Evolutionary conservation across 768 basidiomycete species (phyloP).

Genomic region (Panellus pusillus): DNA sequence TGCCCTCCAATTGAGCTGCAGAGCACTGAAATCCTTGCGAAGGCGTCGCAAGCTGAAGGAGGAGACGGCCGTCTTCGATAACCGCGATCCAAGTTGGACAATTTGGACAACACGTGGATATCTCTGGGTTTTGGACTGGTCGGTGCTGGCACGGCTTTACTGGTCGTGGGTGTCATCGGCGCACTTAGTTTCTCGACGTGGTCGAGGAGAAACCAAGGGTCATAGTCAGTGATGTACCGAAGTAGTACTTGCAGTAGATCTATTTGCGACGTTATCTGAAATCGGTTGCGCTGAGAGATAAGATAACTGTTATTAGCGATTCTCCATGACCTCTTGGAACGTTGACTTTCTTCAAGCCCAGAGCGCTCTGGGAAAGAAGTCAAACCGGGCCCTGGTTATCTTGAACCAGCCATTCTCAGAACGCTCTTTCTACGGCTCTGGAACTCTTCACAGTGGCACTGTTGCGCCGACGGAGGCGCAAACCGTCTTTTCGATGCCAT

Average conservation of each 20-base stretch:
- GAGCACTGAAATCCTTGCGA: conserved; percentile 40
- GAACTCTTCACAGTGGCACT: conserved; percentile 48
- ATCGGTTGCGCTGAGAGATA: too few relatives aligned
- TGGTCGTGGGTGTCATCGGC: conserved; percentile 77
- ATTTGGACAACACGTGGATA: conserved; percentile 76
- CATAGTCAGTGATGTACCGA: conserved; percentile 31
- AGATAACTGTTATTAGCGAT: neutral
- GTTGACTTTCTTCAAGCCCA: conserved; percentile 38
- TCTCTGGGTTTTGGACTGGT: conserved; percentile 72
- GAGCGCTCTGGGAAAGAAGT: neutral
- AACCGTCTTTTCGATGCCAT: conserved; percentile 74
- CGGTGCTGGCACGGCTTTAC: conserved; percentile 80
- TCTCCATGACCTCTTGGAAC: conserved; percentile 37
- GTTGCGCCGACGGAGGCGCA: conserved; percentile 88
- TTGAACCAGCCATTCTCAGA: conserved; percentile 86
- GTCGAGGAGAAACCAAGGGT: conserved; percentile 68
- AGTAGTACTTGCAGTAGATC: too few relatives aligned
- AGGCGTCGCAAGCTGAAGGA: conserved; percentile 55
- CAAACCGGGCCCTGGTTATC: conserved; percentile 68
- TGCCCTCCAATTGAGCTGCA: conserved; percentile 65
- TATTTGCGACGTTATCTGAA: too few relatives aligned
- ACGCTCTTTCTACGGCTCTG: conserved; percentile 64
- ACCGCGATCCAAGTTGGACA: conserved; percentile 49
- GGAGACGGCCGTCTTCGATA: conserved; percentile 45
- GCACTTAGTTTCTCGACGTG: conserved; percentile 72